phyloP scores from a whole-genome alignment of 495 filamentous ascomycete species.

The Aspergillus sclerotiicarbonarius region DNA sequence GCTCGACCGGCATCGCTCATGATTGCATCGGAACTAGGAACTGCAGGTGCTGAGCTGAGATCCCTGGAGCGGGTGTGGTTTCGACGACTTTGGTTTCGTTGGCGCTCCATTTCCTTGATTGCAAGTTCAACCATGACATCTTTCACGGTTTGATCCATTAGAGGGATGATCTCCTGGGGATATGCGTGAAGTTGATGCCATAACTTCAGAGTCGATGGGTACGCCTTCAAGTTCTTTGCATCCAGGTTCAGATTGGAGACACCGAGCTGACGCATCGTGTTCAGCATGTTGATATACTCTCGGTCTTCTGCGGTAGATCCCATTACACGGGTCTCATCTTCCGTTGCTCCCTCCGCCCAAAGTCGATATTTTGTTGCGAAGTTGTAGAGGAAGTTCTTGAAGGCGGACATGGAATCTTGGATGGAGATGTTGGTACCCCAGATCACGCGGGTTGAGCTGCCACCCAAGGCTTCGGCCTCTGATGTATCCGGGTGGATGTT shows the following conservation, averaged over 20 bases:
- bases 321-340: constrained; percentile 65
- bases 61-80: constrained; percentile 41
- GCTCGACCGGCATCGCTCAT: constrained; percentile 41
- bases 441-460: constrained; percentile 75
- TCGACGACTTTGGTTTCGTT: constrained; percentile 57
- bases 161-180: constrained; percentile 89
- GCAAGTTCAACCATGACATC: constrained; percentile 92
- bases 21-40: constrained; percentile 73
- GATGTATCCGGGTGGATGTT: constrained; percentile 86
- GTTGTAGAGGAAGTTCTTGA: constrained; percentile 87
- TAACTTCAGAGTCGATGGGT: constrained; percentile 86
- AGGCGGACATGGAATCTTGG: constrained; percentile 77
- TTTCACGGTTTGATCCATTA: constrained; percentile 93
- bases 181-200: constrained; percentile 94
- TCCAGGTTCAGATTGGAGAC: constrained; percentile 83
- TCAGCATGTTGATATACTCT: constrained; percentile 81
- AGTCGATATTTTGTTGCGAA: constrained; percentile 91
- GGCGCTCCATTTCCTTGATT: constrained; percentile 70
- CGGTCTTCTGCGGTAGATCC: constrained; percentile 60
- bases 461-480: constrained; percentile 84
- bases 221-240: constrained; percentile 83
- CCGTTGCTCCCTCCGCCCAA: constrained; percentile 78
- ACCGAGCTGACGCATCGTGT: constrained; percentile 85
- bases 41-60: constrained; percentile 68
- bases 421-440: constrained; percentile 98